Base-by-base conservation (phyloP, 129 eudicot species). In the Saussurea involucrata region DNA sequence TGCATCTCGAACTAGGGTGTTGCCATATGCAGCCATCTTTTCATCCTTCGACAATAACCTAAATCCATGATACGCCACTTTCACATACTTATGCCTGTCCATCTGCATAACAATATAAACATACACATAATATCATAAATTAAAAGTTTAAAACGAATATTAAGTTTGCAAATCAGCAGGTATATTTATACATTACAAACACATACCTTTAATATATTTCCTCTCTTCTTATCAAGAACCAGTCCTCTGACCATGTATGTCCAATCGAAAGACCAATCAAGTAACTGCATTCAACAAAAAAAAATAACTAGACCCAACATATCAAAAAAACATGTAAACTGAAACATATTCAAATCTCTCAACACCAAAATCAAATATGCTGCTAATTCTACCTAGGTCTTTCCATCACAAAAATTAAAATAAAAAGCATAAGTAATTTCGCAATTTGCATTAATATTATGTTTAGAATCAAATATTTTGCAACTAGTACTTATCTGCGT, bases 51-150 rank as follows among this genome's bases (percentile, higher is more conserved):
- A 88, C 82, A 95, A 20, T 82, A 89, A 95, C 79, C 60, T 86
- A 72, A 95, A 95, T 68, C 99, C 99, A 78, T 95, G 99, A 76
- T 91, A 95, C 13, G 99, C 99, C 75, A 95, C 97, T 85, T 95
- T 95, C 36, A 95, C 99, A 75, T 95, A 95, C 42, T 95, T 95
- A 87, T 95, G 99, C 29, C 99, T 83, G 73, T 95, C 99, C 99
- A 95, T 95, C 99, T 95, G 88, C 60, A 24, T 32, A 69, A 61
- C 0, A 25, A 32, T 12, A 7, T 20, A 73, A 24, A 65, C 29
- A 63, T 20, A 36, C 13, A n/a, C 44, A 22, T 13, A 44, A 31
- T 53, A 66, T 65, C 66, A 68, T 55, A 22, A 0, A 20, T 40
- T 55, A 42, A 49, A 68, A 8, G n/a, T n/a, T 9, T 17, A 37